Evolutionary conservation across 2,329 filamentous ascomycete species (phyloP).

Genomic region (Hypoxylon sp.): DNA sequence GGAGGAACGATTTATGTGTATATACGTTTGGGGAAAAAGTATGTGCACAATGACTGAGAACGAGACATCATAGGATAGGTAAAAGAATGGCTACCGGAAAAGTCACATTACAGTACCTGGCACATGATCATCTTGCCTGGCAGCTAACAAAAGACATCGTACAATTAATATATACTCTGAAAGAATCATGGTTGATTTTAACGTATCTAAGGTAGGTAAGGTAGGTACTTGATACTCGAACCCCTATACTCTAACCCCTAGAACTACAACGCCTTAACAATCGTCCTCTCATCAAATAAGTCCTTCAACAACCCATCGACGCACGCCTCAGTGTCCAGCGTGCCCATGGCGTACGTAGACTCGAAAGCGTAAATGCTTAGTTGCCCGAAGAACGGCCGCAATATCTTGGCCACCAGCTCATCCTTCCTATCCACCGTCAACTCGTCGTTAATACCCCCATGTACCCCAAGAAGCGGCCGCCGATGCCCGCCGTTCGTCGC

Average conservation of each 20-base stretch:
- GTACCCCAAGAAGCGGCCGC: conserved; percentile 67
- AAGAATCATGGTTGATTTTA: conserved; percentile 1
- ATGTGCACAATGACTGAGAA: neutral
- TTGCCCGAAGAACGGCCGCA: conserved; percentile 91
- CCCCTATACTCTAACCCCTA: conserved; percentile 35
- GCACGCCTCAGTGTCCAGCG: conserved; percentile 76
- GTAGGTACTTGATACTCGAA: no score
- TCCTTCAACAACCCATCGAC: conserved; percentile 76
- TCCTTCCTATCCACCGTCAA: conserved; percentile 72
- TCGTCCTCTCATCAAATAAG: conserved; percentile 82
- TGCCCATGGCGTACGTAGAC: conserved; percentile 87
- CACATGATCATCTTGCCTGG: neutral
- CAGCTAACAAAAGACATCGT: neutral
- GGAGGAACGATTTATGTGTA: neutral
- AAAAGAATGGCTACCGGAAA: neutral
- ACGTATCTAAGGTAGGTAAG: neutral
- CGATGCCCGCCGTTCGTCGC: conserved; percentile 51
- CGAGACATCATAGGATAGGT: neutral
- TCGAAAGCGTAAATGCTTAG: conserved; percentile 96
- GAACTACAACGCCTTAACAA: conserved; percentile 69
- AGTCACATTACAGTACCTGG: neutral
- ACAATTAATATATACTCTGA: neutral
- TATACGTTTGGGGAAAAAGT: neutral
- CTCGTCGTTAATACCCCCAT: conserved; percentile 69
- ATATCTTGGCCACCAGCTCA: conserved; percentile 80